Base-by-base conservation (phyloP, 164 flowering plant genomes). In the Magnolia officinalis region DNA sequence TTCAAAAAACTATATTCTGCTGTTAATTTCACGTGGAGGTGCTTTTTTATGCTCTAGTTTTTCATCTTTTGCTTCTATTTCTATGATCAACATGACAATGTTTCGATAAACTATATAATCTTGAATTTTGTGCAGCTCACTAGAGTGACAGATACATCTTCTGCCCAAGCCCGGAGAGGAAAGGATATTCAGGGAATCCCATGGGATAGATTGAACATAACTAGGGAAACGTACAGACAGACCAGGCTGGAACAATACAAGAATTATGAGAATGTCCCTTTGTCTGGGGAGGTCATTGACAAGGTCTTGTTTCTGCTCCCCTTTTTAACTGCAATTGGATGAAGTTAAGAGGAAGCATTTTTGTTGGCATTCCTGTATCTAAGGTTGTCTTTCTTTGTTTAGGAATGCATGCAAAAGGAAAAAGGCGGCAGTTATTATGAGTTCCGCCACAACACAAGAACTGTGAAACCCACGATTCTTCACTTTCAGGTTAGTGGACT, bases 101-200 rank as follows among this genome's bases (percentile, higher is more conserved):
- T 59, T 18, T n/a, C n/a, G 4, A 59, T 19, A 59, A 59, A 19
- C 18, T 13, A 19, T 13, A 7, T 13, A 67, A 11, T 71, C 18
- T 63, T 67, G 49, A 37, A 29, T 23, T 69, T 23, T 73, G 69
- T 14, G 70, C 81, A 90, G 94, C 87, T 87, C 70, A 86, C 84
- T 6, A 85, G 83, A 80, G 86, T 84, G 73, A 87, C 90, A 1
- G 95, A 91, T 82, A 91, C 93, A 29, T 87, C 92, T 19, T 78
- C 92, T n/a, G 76, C 84, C 1, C 86, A 84, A 81, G 95, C 95
- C 9, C 79, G 92, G 75, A 81, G 75, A 75, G 95, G 95, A 6
- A 87, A 86, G 77, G 95, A 91, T 78, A 84, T 91, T 63, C 95
- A 91, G 74, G 95, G 95, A 8, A 91, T 91, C 71, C 91, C 92